phyloP scores from a whole-genome alignment of 75 land plant species.

The Selaginella moellendorffii region DNA sequence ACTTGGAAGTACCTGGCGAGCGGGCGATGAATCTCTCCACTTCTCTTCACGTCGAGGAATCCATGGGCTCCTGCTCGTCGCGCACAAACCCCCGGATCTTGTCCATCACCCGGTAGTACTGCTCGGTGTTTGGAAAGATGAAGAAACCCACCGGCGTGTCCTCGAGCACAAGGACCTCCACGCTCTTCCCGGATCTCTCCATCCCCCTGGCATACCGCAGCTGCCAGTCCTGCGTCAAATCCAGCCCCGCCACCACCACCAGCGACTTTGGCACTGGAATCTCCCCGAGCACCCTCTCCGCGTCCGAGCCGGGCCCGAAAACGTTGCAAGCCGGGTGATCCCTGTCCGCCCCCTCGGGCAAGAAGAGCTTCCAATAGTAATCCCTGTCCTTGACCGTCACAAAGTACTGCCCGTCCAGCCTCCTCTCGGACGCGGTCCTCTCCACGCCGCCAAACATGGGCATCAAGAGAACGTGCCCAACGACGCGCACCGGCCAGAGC shows the following conservation, averaged over 20 bases:
- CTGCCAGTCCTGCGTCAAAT: constrained; percentile 68
- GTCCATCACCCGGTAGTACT: background rate
- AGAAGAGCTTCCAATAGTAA: constrained; percentile 45
- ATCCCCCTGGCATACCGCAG: constrained; percentile 33
- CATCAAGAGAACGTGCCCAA: constrained; percentile 33
- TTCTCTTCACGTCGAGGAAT: too few relatives aligned
- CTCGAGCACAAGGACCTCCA: constrained; percentile 11
- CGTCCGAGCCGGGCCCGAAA: constrained; percentile 18
- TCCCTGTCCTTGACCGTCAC: constrained; percentile 26
- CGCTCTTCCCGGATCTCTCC: constrained; percentile 21
- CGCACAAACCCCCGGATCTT: background rate
- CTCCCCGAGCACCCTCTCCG: constrained; percentile 11
- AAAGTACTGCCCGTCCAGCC: constrained; percentile 11
- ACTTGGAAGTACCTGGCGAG: too few relatives aligned
- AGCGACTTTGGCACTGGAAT: constrained; percentile 33
- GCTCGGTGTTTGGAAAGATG: background rate
- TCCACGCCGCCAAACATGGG: constrained; percentile 65
- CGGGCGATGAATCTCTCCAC: too few relatives aligned
- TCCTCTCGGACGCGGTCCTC: constrained; percentile 36
- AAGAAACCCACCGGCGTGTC: background rate
- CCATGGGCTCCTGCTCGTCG: background rate
- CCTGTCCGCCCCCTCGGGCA: constrained; percentile 35
- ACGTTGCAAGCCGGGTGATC: constrained; percentile 36
- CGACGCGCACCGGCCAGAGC: constrained; percentile 10
- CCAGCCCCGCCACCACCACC: constrained; percentile 45